Conservation (phyloP, 768 basidiomycete species). For the Tubosaeta sp. region DNA sequence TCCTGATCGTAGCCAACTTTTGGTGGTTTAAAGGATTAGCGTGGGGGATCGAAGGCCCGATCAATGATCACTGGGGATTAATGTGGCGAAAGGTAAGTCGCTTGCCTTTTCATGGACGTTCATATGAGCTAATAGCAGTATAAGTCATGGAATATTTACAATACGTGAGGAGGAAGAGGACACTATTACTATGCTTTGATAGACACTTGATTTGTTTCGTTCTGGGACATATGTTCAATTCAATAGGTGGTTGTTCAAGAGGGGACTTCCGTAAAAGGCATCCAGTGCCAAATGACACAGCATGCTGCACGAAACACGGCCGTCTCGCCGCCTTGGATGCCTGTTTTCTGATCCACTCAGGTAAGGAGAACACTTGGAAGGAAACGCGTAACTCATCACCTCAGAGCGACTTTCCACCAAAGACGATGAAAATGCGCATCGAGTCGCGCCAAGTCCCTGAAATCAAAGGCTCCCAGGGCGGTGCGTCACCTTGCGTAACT, state of each 20-base stretch:
- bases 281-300: not conserved
- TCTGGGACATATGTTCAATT: not conserved
- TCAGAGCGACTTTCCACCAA: not conserved
- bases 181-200: not conserved
- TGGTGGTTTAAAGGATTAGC: constrained; percentile 94
- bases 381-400: not conserved
- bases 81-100: constrained; percentile 63
- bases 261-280: constrained; percentile 16
- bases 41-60: constrained; percentile 88
- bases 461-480: constrained; percentile 48
- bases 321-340: not conserved
- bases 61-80: constrained; percentile 75
- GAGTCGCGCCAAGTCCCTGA: constrained; percentile 36
- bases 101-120: too few species aligned
- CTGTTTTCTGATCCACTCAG: not conserved
- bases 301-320: constrained; percentile 1
- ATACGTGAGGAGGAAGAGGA: constrained; percentile 10
- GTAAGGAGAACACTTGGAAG: not conserved
- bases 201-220: constrained; percentile 1
- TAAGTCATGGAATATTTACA: constrained; percentile 32
- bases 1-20: constrained; percentile 68
- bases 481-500: constrained; percentile 26
- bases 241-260: not conserved
- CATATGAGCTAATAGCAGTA: constrained; percentile 5
- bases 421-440: not conserved